A percentile compares a stretch with the other conserved stretches of the same genome.
Evolutionary conservation across 164 flowering plant species (phyloP).

Genomic region (Cinnamomum chago): DNA sequence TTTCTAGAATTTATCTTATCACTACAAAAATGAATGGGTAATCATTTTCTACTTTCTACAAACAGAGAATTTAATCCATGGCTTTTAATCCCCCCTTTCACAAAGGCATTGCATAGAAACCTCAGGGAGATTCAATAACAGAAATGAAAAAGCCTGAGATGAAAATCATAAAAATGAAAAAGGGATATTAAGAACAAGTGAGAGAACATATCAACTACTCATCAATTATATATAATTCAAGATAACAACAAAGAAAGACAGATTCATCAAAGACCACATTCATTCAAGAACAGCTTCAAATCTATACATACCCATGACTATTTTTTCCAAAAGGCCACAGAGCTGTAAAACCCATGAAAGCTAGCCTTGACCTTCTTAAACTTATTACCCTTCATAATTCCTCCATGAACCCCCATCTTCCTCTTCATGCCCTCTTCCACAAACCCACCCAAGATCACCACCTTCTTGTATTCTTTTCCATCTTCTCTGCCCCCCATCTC

Average conservation of each 20-base stretch:
- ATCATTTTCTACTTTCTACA: too few species aligned
- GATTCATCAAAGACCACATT: not conserved
- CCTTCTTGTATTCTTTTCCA: not conserved
- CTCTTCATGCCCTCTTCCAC: conserved; percentile 12
- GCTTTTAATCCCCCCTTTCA: too few species aligned
- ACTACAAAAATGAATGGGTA: too few species aligned
- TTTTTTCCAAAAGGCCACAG: conserved; percentile 20
- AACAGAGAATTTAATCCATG: too few species aligned
- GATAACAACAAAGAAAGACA: not conserved
- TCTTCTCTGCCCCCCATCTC: not conserved
- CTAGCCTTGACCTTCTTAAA: conserved; percentile 12
- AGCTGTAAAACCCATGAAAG: conserved; percentile 4
- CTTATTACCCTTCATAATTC: conserved; percentile 8
- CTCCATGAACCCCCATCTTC: not conserved
- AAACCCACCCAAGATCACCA: conserved; percentile 10
- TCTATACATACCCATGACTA: not conserved
- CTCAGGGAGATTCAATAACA: too few species aligned
- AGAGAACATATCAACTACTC: not conserved
- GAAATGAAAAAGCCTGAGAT: too few species aligned
- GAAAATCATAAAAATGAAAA: too few species aligned
- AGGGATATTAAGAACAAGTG: not conserved
- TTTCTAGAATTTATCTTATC: too few species aligned
- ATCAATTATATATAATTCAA: not conserved
- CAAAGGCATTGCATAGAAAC: too few species aligned
- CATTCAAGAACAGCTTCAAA: not conserved